A percentile compares a stretch with the other conserved stretches of the same genome.
These are phyloP conservation scores for Vicia villosa DNA, from an alignment of 306 rosid genomes.

Conservation along the genomic window DNA sequence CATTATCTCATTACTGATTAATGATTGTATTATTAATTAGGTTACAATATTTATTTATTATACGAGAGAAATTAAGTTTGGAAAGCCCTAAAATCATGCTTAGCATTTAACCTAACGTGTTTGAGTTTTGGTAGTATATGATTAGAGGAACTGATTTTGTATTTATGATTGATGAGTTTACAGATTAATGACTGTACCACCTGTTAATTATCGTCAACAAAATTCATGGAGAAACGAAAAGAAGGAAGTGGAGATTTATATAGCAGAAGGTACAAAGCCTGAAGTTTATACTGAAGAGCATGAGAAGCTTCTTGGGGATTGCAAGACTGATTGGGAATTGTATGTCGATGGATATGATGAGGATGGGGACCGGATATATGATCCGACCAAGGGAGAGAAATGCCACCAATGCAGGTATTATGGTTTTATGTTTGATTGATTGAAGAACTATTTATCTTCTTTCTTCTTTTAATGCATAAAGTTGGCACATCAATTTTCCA, in stretches of 20 bases:
- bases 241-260: slow-evolving; percentile 42
- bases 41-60: background rate
- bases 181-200: slow-evolving; percentile 63
- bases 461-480: slow-evolving; percentile 6
- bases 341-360: slow-evolving; percentile 71
- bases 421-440: slow-evolving; percentile 20
- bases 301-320: slow-evolving; percentile 70
- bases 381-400: slow-evolving; percentile 59
- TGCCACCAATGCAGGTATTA: slow-evolving; percentile 92
- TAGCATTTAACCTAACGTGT: no score
- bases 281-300: slow-evolving; percentile 77
- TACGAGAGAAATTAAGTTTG: background rate
- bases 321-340: slow-evolving; percentile 58
- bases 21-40: background rate
- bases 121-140: slow-evolving; percentile 1
- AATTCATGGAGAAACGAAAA: background rate
- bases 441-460: slow-evolving; percentile 11
- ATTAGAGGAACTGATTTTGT: background rate
- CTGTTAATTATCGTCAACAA: slow-evolving; percentile 46
- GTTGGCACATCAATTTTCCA: background rate
- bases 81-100: no score
- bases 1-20: background rate
- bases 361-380: slow-evolving; percentile 65
- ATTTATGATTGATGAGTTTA: slow-evolving; percentile 22
- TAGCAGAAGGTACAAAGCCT: slow-evolving; percentile 60